Conservation (phyloP, 202 grass and related monocot species). For the Schoenoplectus triqueter region DNA sequence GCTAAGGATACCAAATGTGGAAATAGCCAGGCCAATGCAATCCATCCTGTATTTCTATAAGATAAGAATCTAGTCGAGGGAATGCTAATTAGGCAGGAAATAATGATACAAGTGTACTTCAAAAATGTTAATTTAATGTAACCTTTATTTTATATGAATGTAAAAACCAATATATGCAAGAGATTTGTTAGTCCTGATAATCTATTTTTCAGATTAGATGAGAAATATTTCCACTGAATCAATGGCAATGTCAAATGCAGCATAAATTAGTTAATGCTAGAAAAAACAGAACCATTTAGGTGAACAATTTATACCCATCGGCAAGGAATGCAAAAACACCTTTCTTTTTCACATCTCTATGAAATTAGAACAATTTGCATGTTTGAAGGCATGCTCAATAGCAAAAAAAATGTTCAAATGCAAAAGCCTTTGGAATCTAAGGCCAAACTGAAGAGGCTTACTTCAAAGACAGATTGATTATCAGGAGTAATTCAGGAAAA, state of each 20-base stretch:
- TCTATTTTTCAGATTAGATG: slow-evolving; percentile 8
- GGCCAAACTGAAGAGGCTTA: neutral
- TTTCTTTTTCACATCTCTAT: neutral
- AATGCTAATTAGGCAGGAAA: neutral
- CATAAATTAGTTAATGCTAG: neutral
- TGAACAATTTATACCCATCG: neutral
- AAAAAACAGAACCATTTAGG: neutral
- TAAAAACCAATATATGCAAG: neutral
- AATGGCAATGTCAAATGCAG: neutral
- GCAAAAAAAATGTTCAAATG: slow-evolving; percentile 16
- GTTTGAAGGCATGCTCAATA: neutral
- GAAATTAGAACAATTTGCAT: neutral
- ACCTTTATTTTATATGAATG: slow-evolving; percentile 10
- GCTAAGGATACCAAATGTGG: slow-evolving; percentile 7
- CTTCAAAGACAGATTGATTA: neutral
- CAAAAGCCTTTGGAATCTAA: neutral
- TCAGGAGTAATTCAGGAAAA: neutral
- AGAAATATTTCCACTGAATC: neutral
- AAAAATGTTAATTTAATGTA: neutral
- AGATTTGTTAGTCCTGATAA: neutral
- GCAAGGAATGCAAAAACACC: neutral
- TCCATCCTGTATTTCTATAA: neutral
- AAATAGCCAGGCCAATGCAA: slow-evolving; percentile 4
- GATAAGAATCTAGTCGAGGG: slow-evolving; percentile 13
- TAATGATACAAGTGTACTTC: neutral